Percentiles rank a stretch among this genome's conserved stretches.
phyloP scores from a whole-genome alignment of 2,329 filamentous ascomycete species.

The Raffaelea albimanens region DNA sequence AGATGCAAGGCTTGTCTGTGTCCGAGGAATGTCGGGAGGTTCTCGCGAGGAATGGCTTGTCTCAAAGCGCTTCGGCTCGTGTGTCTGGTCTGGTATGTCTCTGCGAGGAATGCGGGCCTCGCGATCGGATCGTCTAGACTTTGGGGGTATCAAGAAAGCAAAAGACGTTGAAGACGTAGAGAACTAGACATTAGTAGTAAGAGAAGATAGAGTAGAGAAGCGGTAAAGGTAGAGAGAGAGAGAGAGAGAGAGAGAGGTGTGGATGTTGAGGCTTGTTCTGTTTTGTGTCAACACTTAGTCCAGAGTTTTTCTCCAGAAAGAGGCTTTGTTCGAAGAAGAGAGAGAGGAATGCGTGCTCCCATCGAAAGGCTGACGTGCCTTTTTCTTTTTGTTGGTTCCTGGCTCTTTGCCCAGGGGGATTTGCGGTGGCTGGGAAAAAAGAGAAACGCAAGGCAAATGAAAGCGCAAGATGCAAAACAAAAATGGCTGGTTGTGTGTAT shows the following conservation, averaged over 20 bases:
- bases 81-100: too few species aligned
- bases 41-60: background rate
- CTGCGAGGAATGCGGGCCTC: too few species aligned
- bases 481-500: constrained; percentile 1
- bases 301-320: background rate
- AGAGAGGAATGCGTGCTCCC: background rate
- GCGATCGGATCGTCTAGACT: too few species aligned
- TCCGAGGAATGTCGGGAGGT: too few species aligned
- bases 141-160: background rate
- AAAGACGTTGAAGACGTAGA: background rate
- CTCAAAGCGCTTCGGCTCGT: too few species aligned
- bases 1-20: too few species aligned
- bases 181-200: too few species aligned
- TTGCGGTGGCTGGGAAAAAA: background rate
- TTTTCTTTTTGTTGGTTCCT: background rate
- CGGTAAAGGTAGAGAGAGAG: background rate
- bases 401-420: background rate
- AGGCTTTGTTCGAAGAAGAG: background rate
- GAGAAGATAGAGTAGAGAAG: background rate
- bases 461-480: background rate
- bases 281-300: too few species aligned
- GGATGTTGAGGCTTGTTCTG: background rate
- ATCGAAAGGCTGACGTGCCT: background rate
- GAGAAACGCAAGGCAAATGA: background rate
- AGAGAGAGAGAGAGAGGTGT: background rate